Conservation (phyloP, 179 eudicot species). For the Silene vulgaris region DNA sequence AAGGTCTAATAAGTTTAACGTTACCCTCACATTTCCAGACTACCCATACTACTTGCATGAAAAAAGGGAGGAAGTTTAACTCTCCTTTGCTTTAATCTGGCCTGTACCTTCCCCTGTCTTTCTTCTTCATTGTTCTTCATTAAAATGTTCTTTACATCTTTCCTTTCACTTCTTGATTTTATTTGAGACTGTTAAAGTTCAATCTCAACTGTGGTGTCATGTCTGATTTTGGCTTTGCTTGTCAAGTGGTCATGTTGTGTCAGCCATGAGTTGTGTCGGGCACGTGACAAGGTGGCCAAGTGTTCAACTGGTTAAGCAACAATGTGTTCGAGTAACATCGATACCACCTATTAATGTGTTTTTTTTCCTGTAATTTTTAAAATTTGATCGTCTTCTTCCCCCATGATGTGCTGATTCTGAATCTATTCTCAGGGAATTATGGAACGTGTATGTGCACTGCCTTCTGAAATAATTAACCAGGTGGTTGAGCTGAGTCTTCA, state of each 20-base stretch:
- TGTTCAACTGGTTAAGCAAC: neutral
- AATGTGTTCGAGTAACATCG: neutral
- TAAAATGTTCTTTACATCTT: neutral
- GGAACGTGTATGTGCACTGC: conserved; percentile 94
- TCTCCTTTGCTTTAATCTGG: neutral
- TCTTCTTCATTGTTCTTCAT: conserved; percentile 8
- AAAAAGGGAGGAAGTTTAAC: neutral
- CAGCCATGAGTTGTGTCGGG: too few species aligned
- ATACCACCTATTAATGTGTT: neutral
- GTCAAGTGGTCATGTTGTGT: neutral
- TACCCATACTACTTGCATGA: neutral
- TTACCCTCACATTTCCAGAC: neutral
- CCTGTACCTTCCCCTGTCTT: neutral
- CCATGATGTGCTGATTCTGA: neutral
- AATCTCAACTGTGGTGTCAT: neutral
- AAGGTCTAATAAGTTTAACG: neutral
- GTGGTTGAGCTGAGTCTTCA: conserved; percentile 82
- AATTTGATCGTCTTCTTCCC: neutral
- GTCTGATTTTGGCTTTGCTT: neutral
- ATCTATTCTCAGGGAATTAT: conserved; percentile 63
- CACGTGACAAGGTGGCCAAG: neutral
- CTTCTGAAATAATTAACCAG: conserved; percentile 62
- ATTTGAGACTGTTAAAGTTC: neutral
- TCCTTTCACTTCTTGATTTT: neutral
- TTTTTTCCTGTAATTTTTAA: neutral